phyloP scores from a whole-genome alignment of 495 filamentous ascomycete species.

The Tuber microsphaerosporum region DNA sequence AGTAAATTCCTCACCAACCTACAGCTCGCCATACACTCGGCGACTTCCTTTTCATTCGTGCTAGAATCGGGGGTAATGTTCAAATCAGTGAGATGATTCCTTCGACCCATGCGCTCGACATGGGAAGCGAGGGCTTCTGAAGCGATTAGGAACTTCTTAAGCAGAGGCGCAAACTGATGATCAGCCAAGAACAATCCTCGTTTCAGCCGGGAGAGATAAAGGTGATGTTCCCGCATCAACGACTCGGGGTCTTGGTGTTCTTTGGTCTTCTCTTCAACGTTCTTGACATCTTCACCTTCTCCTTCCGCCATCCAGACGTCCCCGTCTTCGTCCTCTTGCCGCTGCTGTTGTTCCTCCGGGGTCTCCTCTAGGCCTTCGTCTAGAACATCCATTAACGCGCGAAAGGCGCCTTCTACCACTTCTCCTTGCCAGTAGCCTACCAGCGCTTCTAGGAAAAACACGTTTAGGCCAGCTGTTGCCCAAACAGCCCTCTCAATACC shows the following conservation, averaged over 20 bases:
- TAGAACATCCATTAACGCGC: slow-evolving; percentile 23
- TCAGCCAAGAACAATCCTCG: slow-evolving; percentile 66
- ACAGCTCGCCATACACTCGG: slow-evolving; percentile 20
- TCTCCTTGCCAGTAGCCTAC: slow-evolving; percentile 85
- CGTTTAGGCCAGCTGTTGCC: slow-evolving; percentile 73
- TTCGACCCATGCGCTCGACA: slow-evolving; percentile 54
- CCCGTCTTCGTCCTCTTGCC: slow-evolving; percentile 13
- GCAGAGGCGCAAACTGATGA: slow-evolving; percentile 57
- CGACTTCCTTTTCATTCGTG: slow-evolving; percentile 24
- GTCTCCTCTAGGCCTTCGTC: slow-evolving; percentile 56
- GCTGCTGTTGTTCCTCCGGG: slow-evolving; percentile 40
- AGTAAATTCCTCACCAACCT: slow-evolving; percentile 26
- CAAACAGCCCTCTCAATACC: slow-evolving; percentile 68
- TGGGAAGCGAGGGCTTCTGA: slow-evolving; percentile 71
- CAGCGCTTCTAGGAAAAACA: slow-evolving; percentile 80
- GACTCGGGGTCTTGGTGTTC: slow-evolving; percentile 72
- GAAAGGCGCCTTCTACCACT: slow-evolving; percentile 66
- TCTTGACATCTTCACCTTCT: neutral
- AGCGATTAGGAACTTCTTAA: slow-evolving; percentile 63
- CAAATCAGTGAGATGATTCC: slow-evolving; percentile 55
- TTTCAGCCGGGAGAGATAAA: slow-evolving; percentile 61
- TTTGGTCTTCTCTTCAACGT: slow-evolving; percentile 14
- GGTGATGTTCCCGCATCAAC: slow-evolving; percentile 67
- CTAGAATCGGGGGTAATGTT: slow-evolving; percentile 31
- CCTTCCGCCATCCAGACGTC: slow-evolving; percentile 6